A percentile compares a stretch with the other conserved stretches of the same genome.
phyloP scores from a whole-genome alignment of 176 grass and related monocot species.

The Dactylis glomerata region DNA sequence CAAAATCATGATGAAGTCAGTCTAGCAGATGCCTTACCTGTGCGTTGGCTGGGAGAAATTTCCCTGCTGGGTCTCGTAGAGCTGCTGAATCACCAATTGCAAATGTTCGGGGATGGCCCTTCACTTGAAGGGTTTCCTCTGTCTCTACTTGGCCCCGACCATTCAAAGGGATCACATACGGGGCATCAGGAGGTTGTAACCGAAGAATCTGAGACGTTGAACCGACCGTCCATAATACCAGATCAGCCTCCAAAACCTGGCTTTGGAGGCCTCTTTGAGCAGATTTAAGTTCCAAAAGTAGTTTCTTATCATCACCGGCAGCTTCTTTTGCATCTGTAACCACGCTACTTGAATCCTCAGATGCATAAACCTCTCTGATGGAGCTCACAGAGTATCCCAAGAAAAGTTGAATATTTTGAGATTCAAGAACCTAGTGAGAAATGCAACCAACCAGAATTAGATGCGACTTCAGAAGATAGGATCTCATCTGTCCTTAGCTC shows the following conservation, averaged over 20 bases:
- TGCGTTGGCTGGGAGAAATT: slow-evolving; percentile 75
- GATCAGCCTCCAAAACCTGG: slow-evolving; percentile 63
- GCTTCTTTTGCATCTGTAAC: slow-evolving; percentile 13
- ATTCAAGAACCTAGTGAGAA: slow-evolving; percentile 67
- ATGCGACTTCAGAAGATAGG: neutral
- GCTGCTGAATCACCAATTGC: slow-evolving; percentile 93
- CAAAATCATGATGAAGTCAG: neutral
- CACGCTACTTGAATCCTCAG: slow-evolving; percentile 44
- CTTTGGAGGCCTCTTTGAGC: slow-evolving; percentile 72
- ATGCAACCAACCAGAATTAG: neutral
- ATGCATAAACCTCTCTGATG: slow-evolving; percentile 54
- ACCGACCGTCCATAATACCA: slow-evolving; percentile 94
- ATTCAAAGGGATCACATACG: slow-evolving; percentile 68
- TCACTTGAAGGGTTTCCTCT: slow-evolving; percentile 88
- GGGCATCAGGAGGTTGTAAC: slow-evolving; percentile 60
- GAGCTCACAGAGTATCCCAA: slow-evolving; percentile 81
- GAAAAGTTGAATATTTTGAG: slow-evolving; percentile 80
- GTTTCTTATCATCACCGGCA: slow-evolving; percentile 43
- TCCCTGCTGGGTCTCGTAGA: slow-evolving; percentile 80
- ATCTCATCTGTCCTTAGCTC: neutral
- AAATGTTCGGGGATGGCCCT: slow-evolving; percentile 83
- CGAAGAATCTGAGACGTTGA: slow-evolving; percentile 72
- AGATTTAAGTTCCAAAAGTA: slow-evolving; percentile 75
- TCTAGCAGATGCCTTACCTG: slow-evolving; percentile 47
- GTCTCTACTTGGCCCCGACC: slow-evolving; percentile 88